These are phyloP conservation scores for Leccinum uliginosum DNA, from an alignment of 768 basidiomycete species.

Conservation along the genomic window DNA sequence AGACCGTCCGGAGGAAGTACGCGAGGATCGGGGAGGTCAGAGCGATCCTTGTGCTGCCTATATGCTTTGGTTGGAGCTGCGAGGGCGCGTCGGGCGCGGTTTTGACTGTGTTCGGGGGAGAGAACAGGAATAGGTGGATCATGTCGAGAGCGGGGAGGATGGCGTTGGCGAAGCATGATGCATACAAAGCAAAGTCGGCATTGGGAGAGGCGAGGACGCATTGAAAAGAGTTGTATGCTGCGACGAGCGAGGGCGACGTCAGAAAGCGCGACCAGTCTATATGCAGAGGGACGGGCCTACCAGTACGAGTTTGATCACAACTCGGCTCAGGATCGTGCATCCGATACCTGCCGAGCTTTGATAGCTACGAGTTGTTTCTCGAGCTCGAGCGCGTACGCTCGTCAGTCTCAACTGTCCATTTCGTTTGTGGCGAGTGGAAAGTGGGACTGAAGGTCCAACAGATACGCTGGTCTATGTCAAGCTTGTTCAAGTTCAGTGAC, in stretches of 20 bases:
- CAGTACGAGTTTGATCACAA: conserved; percentile 21
- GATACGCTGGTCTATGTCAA: conserved; percentile 18
- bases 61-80: conserved; percentile 7
- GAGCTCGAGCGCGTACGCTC: conserved; percentile 25
- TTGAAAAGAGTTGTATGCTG: conserved; percentile 20
- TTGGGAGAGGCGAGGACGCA: conserved; percentile 11
- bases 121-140: conserved; percentile 19
- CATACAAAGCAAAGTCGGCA: conserved; percentile 1
- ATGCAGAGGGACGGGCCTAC: conserved; percentile 1
- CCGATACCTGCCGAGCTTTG: conserved; percentile 16
- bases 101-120: background rate
- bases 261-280: conserved; percentile 21
- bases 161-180: conserved; percentile 17
- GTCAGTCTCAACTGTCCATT: conserved; percentile 16
- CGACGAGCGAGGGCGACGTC: conserved; percentile 20
- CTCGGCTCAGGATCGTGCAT: conserved; percentile 14
- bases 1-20: conserved; percentile 17
- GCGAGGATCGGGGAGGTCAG: conserved; percentile 22
- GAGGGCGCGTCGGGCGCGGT: background rate
- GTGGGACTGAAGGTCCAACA: conserved; percentile 23
- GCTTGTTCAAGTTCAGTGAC: too few relatives aligned
- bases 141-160: conserved; percentile 17
- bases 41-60: conserved; percentile 16
- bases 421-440: conserved; percentile 13
- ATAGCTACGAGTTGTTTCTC: conserved; percentile 22